Evolutionary conservation across 129 eudicot species (phyloP).

Genomic region (Flaveria brownii): DNA sequence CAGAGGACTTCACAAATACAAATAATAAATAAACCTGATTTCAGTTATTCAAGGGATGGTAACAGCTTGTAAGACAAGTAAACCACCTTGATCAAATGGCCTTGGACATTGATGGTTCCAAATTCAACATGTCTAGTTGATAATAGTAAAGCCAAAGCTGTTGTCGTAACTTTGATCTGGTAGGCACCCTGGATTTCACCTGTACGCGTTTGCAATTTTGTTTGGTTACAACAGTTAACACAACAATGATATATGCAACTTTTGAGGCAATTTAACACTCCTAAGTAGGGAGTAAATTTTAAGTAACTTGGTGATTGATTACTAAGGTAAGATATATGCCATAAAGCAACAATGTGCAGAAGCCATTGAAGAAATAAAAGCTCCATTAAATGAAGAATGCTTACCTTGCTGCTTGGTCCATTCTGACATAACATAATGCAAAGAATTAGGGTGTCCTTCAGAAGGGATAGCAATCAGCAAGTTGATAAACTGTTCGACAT

Average conservation of each 20-base stretch:
- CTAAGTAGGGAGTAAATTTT: neutral
- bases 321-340: neutral
- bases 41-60: conserved; percentile 19
- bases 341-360: neutral
- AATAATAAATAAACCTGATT: conserved; percentile 20
- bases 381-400: conserved; percentile 24
- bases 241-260: neutral
- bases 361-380: neutral
- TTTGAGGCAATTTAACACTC: neutral
- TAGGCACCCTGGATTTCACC: conserved; percentile 95
- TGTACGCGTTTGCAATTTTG: conserved; percentile 35
- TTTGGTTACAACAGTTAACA: conserved; percentile 7
- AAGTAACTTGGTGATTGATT: neutral
- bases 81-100: conserved; percentile 75
- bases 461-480: conserved; percentile 73
- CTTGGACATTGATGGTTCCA: conserved; percentile 70
- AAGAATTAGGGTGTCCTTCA: conserved; percentile 64
- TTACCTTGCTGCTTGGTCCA: conserved; percentile 94
- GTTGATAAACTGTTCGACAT: conserved; percentile 77
- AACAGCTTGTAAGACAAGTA: conserved; percentile 16
- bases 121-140: conserved; percentile 73
- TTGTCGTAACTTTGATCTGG: conserved; percentile 89
- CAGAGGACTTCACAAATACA: conserved; percentile 52
- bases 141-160: conserved; percentile 86
- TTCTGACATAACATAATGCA: conserved; percentile 81